phyloP scores from a whole-genome alignment of 225 moss, liverwort and hornwort species.

The Pseudisothecium myosuroides region DNA sequence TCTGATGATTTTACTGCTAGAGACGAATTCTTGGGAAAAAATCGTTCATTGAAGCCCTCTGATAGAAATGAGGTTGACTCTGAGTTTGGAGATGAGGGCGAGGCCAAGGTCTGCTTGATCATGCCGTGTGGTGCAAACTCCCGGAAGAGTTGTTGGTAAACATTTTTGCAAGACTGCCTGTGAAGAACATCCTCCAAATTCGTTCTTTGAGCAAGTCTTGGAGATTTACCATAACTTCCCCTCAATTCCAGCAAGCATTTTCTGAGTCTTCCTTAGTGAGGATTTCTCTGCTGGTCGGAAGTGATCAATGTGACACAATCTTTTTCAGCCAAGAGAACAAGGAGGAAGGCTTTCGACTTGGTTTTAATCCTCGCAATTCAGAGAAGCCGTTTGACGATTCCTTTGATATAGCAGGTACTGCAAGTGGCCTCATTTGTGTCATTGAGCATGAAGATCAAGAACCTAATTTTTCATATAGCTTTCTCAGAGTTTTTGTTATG shows the following conservation, averaged over 20 bases:
- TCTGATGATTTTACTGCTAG: background rate
- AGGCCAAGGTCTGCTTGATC: background rate
- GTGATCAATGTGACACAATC: background rate
- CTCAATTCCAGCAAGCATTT: background rate
- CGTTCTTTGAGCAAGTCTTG: background rate
- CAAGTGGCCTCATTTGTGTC: background rate
- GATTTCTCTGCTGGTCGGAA: background rate
- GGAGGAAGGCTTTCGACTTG: background rate
- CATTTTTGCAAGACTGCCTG: background rate
- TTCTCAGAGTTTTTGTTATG: background rate
- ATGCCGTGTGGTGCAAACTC: background rate
- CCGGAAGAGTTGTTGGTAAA: background rate
- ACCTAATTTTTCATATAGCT: rapidly evolving
- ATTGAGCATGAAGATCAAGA: background rate
- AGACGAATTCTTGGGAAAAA: background rate
- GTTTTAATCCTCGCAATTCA: background rate
- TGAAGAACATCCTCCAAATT: background rate
- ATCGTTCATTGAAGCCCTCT: background rate
- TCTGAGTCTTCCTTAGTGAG: background rate
- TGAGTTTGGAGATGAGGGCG: too few relatives aligned
- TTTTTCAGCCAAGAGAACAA: background rate
- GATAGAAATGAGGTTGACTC: background rate
- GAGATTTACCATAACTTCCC: background rate
- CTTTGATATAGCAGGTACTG: too few relatives aligned
- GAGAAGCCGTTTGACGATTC: background rate